A percentile compares a stretch with the other conserved stretches of the same genome.
phyloP scores from a whole-genome alignment of 1,139 yeast genomes.

The Zhuliangozyma blackwelliae region DNA sequence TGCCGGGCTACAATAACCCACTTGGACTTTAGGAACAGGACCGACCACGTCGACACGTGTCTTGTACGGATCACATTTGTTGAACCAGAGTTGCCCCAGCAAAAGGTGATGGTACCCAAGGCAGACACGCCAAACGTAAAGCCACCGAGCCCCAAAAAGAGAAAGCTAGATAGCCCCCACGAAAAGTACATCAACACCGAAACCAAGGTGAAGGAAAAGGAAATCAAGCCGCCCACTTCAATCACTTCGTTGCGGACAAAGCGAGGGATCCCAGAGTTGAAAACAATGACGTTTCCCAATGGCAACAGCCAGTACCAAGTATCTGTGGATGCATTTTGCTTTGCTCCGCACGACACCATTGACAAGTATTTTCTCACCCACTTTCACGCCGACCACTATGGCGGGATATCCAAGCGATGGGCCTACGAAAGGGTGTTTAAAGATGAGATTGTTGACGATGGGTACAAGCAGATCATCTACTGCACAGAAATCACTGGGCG shows the following conservation, averaged over 20 bases:
- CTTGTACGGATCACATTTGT: constrained; percentile 17
- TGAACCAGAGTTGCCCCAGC: constrained; percentile 2
- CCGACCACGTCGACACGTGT: constrained; percentile 59
- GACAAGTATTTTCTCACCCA: constrained; percentile 64
- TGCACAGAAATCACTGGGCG: constrained; percentile 68
- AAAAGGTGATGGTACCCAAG: neutral
- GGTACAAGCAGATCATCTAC: constrained; percentile 44
- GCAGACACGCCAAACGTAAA: neutral
- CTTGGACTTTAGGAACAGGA: constrained; percentile 34
- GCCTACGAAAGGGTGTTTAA: constrained; percentile 38
- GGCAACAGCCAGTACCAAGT: constrained; percentile 22
- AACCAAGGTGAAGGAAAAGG: constrained; percentile 8
- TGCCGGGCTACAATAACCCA: constrained; percentile 12
- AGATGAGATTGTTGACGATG: constrained; percentile 18
- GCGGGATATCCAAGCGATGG: constrained; percentile 81
- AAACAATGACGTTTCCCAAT: constrained; percentile 44
- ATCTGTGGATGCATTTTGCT: constrained; percentile 70
- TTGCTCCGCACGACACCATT: constrained; percentile 42
- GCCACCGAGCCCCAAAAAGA: neutral
- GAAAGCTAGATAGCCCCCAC: constrained; percentile 5
- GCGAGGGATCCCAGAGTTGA: constrained; percentile 51
- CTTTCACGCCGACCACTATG: constrained; percentile 92
- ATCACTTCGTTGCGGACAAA: constrained; percentile 13
- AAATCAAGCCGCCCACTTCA: constrained; percentile 21
- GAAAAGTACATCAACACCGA: constrained; percentile 13